Base-by-base conservation (phyloP, 108 stramenopile species). In the Nitzschia putrida region DNA sequence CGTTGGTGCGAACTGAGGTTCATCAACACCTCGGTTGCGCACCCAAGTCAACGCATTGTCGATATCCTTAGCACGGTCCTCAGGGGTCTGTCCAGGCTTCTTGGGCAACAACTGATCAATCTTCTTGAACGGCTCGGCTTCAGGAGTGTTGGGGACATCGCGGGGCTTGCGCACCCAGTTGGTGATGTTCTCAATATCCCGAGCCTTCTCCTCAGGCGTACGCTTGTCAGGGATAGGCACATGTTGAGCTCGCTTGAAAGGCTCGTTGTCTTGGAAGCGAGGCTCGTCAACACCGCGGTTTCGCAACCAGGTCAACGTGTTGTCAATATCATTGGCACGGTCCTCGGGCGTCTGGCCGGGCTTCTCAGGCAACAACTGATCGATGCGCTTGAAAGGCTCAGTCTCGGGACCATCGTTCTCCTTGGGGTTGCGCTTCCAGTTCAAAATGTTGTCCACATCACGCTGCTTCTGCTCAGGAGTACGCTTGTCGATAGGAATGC, bases 41-140 rank as follows among this genome's bases (percentile, higher is more conserved):
- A 77, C 51, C 76, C 76, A 77, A 34, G 59, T 59, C 18, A 79
- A 47, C 14, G 72, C 78, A 65, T 49, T 66, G 42, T 72, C 71
- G 53, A 79, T 53, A 16, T 79, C 78, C 21, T 53, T 50, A 53
- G 76, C 76, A 42, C 69, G 59, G n/a, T 56, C 43, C 40, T 79
- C 65, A 5, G 57, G 52, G 18, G 18, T 53, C 29, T 66, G 65
- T 2, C 37, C 37, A 38, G 54, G 63, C 43, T 60, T 65, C 9
- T 66, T 49, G 9, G 79, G 79, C 38, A 68, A 45, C 38, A 80
- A 61, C 22, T 72, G 50, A 37, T 61, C 71, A 34, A 72, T 43
- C 11, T 34, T 37, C 44, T 45, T 64, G 29, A 72, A 72, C 6
- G 58, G 40, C 53, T 53, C 70, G 34, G 50, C 61, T 23, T 69